These are phyloP conservation scores for Didymosphaeria variabile DNA, from an alignment of 2,329 filamentous ascomycete species.

Conservation along the genomic window DNA sequence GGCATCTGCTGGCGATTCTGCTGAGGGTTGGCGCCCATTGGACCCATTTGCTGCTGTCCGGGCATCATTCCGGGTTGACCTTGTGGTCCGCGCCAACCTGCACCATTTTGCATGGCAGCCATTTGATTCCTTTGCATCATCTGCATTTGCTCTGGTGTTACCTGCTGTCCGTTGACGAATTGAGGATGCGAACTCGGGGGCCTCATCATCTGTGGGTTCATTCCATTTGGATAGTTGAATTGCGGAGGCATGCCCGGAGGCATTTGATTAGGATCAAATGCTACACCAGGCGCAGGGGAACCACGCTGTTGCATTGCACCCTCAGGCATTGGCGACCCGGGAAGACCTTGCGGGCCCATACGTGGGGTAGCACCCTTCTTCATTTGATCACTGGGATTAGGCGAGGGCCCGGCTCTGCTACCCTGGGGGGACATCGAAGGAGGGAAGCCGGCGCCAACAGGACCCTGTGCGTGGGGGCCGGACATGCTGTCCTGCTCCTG, in stretches of 20 bases:
- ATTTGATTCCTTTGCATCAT: constrained; percentile 43
- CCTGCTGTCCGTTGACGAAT: constrained; percentile 69
- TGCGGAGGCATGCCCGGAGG: constrained; percentile 55
- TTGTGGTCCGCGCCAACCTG: constrained; percentile 42
- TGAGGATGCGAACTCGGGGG: constrained; percentile 56
- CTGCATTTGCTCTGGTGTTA: constrained; percentile 67
- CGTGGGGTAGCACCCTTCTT: constrained; percentile 76
- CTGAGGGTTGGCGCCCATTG: constrained; percentile 72
- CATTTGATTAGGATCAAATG: constrained; percentile 61
- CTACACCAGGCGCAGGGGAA: constrained; percentile 62
- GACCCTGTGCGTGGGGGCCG: constrained; percentile 58
- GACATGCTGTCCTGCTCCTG: constrained; percentile 77
- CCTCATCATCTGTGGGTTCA: constrained; percentile 63
- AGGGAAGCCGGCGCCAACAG: constrained; percentile 65
- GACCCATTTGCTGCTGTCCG: constrained; percentile 62
- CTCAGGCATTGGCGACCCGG: constrained; percentile 73
- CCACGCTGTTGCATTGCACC: constrained; percentile 70
- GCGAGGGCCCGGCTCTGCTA: constrained; percentile 74
- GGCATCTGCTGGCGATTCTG: constrained; percentile 67
- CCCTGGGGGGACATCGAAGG: constrained; percentile 75
- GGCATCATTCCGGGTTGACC: constrained; percentile 62
- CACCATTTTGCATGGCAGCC: constrained; percentile 50
- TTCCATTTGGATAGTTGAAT: constrained; percentile 44
- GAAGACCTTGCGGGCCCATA: constrained; percentile 73
- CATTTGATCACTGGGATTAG: constrained; percentile 80